phyloP scores from a whole-genome alignment of 2,329 filamentous ascomycete genomes.

The Mycosphaerella sp. region DNA sequence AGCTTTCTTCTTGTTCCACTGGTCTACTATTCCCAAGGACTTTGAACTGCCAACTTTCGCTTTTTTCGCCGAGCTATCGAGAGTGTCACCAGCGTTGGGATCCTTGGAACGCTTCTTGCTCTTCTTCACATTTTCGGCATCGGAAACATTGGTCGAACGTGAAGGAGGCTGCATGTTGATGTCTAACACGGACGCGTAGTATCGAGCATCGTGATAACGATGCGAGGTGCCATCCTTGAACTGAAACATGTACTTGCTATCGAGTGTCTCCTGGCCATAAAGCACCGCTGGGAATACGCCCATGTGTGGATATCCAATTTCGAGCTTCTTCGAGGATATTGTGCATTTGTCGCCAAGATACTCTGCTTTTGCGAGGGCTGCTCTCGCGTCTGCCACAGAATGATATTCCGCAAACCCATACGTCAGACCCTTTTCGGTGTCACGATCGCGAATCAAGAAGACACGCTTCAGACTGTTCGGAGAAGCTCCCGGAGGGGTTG shows the following conservation, averaged over 20 bases:
- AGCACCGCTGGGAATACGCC: conserved; percentile 75
- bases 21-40: conserved; percentile 17
- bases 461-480: conserved; percentile 70
- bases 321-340: conserved; percentile 65
- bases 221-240: conserved; percentile 14
- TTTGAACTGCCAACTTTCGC: conserved; percentile 41
- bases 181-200: conserved; percentile 20
- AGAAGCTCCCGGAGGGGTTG: conserved; percentile 43
- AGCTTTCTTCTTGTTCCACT: conserved; percentile 26
- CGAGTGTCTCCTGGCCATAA: conserved; percentile 40
- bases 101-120: conserved; percentile 17
- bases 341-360: conserved; percentile 65
- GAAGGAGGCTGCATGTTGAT: conserved; percentile 22
- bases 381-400: conserved; percentile 64
- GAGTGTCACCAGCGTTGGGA: conserved; percentile 3
- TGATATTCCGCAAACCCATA: conserved; percentile 83
- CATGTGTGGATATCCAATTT: conserved; percentile 70
- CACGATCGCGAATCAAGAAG: conserved; percentile 66
- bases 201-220: conserved; percentile 22
- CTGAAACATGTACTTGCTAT: conserved; percentile 16
- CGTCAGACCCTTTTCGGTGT: conserved; percentile 65
- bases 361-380: conserved; percentile 64
- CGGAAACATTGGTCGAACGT: conserved; percentile 1
- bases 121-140: not conserved
- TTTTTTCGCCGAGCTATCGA: conserved; percentile 49